phyloP scores from a whole-genome alignment of 2,329 filamentous ascomycete genomes.

The Talaromyces atroroseus region DNA sequence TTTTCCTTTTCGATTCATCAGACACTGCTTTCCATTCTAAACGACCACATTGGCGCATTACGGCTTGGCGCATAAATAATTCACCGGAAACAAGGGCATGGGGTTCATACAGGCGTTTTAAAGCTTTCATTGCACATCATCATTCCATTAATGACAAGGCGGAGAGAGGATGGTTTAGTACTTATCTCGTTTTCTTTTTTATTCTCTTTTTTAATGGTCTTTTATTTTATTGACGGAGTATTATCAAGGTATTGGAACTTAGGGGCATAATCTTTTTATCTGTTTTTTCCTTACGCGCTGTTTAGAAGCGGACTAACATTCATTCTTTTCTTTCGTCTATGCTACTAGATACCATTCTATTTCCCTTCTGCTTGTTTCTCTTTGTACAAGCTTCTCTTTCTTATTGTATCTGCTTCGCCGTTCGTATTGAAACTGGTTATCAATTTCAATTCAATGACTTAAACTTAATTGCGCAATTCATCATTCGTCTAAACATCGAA shows the following conservation, averaged over 20 bases:
- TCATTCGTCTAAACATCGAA: too few species aligned
- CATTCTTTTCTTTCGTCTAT: constrained; percentile 12
- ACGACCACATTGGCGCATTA: constrained; percentile 7
- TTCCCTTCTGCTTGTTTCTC: constrained; percentile 14
- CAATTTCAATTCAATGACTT: neutral
- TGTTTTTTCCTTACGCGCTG: constrained; percentile 12
- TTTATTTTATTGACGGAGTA: constrained; percentile 15
- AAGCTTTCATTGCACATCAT: neutral
- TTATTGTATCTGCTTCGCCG: too few species aligned
- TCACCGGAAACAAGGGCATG: constrained; percentile 5
- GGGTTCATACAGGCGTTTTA: constrained; percentile 9
- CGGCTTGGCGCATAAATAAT: constrained; percentile 5
- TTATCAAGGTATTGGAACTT: constrained; percentile 11
- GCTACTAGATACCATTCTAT: constrained; percentile 18
- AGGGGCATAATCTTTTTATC: constrained; percentile 15
- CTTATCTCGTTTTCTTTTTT: constrained; percentile 13
- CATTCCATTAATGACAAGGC: neutral
- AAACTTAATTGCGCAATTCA: too few species aligned
- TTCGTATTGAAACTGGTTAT: neutral
- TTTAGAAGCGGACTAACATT: constrained; percentile 4
- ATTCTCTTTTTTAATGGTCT: constrained; percentile 15
- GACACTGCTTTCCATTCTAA: neutral
- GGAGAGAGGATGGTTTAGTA: neutral
- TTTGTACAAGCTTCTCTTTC: neutral
- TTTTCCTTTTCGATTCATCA: neutral